phyloP scores from a whole-genome alignment of 2,329 filamentous ascomycete genomes.

The Cryoendolithus antarcticus region DNA sequence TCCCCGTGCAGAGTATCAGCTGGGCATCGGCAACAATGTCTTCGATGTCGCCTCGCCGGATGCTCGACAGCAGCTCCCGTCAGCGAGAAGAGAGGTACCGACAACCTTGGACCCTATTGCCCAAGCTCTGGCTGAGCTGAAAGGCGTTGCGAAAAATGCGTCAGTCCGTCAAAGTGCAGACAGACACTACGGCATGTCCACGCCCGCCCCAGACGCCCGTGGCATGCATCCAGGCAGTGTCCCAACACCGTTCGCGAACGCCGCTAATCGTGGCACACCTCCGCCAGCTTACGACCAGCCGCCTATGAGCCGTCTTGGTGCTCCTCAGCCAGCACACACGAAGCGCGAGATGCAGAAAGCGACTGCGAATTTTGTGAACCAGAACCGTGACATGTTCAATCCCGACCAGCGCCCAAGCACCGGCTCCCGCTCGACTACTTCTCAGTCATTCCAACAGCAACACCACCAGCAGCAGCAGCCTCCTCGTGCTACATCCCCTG shows the following conservation, averaged over 20 bases:
- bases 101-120: conserved; percentile 66
- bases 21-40: conserved; percentile 92
- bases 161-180: conserved; percentile 84
- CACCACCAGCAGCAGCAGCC: neutral
- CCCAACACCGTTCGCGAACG: conserved; percentile 33
- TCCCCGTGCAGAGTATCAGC: conserved; percentile 78
- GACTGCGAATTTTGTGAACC: conserved; percentile 73
- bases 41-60: conserved; percentile 82
- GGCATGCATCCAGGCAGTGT: conserved; percentile 21
- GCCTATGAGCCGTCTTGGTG: conserved; percentile 65
- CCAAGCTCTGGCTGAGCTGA: conserved; percentile 80
- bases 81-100: neutral
- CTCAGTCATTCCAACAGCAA: too few relatives aligned
- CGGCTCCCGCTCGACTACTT: conserved; percentile 10
- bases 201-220: conserved; percentile 45
- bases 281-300: conserved; percentile 74
- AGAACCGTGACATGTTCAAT: conserved; percentile 69
- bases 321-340: conserved; percentile 84
- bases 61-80: conserved; percentile 19
- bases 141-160: conserved; percentile 72
- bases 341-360: conserved; percentile 92
- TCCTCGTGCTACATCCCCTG: conserved; percentile 18
- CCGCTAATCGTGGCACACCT: conserved; percentile 53
- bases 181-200: conserved; percentile 83
- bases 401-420: conserved; percentile 19